Percentiles rank a stretch among this genome's conserved stretches.
These are phyloP conservation scores for Myxozyma kluyveri DNA, from an alignment of 805 yeast species.

Conservation along the genomic window DNA sequence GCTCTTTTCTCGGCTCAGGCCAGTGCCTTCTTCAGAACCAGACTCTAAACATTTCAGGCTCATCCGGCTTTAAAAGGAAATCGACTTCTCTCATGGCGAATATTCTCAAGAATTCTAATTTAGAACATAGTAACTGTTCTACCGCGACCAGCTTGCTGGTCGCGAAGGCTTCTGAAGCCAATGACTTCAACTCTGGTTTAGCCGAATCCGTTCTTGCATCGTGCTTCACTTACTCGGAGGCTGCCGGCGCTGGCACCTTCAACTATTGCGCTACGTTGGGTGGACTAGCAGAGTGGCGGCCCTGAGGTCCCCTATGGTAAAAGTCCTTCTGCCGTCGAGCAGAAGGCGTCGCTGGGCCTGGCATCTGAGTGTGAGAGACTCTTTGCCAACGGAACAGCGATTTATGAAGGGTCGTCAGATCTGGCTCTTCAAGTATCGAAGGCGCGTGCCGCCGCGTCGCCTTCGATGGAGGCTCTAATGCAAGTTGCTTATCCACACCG, in stretches of 20 bases:
- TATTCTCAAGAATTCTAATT: conserved; percentile 27
- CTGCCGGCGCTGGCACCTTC: conserved; percentile 30
- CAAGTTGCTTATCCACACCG: conserved; percentile 23
- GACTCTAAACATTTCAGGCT: background rate
- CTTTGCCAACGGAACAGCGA: conserved; percentile 32
- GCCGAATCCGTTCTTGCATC: conserved; percentile 29
- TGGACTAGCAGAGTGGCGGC: conserved; percentile 35
- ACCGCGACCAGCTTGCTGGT: too few relatives aligned
- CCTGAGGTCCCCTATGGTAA: conserved; percentile 32
- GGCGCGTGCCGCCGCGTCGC: conserved; percentile 9
- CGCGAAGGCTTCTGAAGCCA: too few relatives aligned
- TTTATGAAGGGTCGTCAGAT: conserved; percentile 18
- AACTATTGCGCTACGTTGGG: conserved; percentile 33
- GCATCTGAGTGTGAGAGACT: conserved; percentile 35
- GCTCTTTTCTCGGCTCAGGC: background rate
- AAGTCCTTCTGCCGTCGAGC: conserved; percentile 32
- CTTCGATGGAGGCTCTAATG: conserved; percentile 22
- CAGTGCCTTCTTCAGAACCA: background rate
- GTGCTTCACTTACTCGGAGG: conserved; percentile 27
- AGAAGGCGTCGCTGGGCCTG: conserved; percentile 34
- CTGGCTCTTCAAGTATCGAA: conserved; percentile 2
- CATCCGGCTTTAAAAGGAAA: conserved; percentile 1
- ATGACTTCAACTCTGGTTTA: conserved; percentile 15
- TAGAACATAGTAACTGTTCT: too few relatives aligned
- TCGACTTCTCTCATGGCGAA: conserved; percentile 28